phyloP scores from a whole-genome alignment of 2,329 filamentous ascomycete species.

The Daldinia sp. region DNA sequence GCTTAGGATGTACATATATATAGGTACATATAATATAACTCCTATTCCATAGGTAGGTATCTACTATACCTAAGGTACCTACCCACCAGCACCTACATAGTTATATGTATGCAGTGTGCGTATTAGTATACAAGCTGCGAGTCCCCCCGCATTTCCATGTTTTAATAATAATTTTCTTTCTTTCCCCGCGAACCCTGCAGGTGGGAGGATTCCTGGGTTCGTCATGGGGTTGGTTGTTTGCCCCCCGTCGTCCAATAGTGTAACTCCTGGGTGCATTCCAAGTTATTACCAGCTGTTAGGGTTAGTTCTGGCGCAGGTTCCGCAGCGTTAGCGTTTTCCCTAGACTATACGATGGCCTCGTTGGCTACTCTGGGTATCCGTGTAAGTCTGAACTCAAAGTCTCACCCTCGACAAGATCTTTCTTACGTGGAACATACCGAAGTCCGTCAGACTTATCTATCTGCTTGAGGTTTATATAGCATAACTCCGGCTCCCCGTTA shows the following conservation, averaged over 20 bases:
- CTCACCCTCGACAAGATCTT: neutral
- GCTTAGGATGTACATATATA: neutral
- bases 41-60: too few species aligned
- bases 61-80: too few species aligned
- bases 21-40: too few species aligned
- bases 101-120: conserved; percentile 4
- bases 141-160: conserved; percentile 28
- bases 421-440: neutral
- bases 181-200: conserved; percentile 16
- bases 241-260: conserved; percentile 15
- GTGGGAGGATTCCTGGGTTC: conserved; percentile 11
- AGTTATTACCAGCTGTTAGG: conserved; percentile 17
- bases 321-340: conserved; percentile 23
- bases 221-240: neutral
- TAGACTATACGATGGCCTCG: conserved; percentile 15
- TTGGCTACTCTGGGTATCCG: too few species aligned
- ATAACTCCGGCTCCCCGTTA: conserved; percentile 29
- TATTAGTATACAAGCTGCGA: conserved; percentile 15
- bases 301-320: conserved; percentile 21
- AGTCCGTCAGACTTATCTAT: conserved; percentile 6
- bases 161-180: neutral
- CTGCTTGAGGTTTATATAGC: conserved; percentile 25
- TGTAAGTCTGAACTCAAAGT: too few species aligned
- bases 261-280: neutral
- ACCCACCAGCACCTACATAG: too few species aligned